Evolutionary conservation across 176 grass and related monocot species (phyloP).

Genomic region (Paspalum vaginatum): DNA sequence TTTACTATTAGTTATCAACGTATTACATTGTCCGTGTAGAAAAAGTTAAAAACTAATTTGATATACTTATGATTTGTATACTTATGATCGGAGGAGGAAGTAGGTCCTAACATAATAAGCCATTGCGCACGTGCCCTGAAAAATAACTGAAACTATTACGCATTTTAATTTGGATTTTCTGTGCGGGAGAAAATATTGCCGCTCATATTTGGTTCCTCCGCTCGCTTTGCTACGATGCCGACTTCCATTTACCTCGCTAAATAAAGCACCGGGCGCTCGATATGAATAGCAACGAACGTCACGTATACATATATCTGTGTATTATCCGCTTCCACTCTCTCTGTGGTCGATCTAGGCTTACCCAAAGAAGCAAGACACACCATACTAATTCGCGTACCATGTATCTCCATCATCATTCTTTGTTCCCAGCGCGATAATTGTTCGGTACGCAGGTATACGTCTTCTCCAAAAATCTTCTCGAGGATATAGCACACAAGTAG

Average conservation of each 20-base stretch:
- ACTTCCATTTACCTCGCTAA: constrained; percentile 5
- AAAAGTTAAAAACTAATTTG: too few relatives aligned
- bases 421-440: not conserved
- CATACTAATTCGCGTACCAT: not conserved
- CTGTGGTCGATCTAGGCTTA: not conserved
- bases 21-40: too few relatives aligned
- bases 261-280: not conserved
- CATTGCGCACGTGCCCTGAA: too few relatives aligned
- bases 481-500: not conserved
- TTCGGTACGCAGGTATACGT: constrained; percentile 1
- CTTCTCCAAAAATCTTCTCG: constrained; percentile 25
- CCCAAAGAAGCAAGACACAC: constrained; percentile 25
- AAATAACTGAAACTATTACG: too few relatives aligned
- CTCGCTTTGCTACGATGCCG: too few relatives aligned
- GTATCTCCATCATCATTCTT: not conserved
- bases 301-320: not conserved
- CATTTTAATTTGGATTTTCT: not conserved
- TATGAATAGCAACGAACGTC: not conserved
- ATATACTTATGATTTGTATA: too few relatives aligned
- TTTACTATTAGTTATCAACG: too few relatives aligned
- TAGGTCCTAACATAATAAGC: too few relatives aligned
- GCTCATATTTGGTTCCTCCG: too few relatives aligned
- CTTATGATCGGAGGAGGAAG: too few relatives aligned
- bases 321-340: constrained; percentile 28
- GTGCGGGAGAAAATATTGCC: not conserved